Evolutionary conservation across 148 eudicot genomes (phyloP).

Genomic region (Heliosperma pusillum): DNA sequence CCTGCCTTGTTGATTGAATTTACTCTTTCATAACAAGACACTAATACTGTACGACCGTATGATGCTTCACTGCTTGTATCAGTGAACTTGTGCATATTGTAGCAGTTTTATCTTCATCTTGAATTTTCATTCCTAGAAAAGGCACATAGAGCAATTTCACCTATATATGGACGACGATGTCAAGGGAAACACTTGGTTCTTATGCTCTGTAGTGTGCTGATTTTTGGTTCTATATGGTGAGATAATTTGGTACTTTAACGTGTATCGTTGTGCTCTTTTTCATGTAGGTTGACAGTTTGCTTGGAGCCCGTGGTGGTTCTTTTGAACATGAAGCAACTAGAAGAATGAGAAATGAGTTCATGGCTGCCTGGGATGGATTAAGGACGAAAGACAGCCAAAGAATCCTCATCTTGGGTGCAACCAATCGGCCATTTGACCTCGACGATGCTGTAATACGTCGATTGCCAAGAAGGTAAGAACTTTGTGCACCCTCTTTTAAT

Average conservation of each 20-base stretch:
- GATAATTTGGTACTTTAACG: background rate
- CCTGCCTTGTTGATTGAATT: background rate
- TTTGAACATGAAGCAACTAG: slow-evolving; percentile 98
- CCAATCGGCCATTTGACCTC: slow-evolving; percentile 98
- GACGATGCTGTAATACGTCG: slow-evolving; percentile 99
- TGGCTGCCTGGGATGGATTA: slow-evolving; percentile 99
- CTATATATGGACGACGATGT: too few species aligned
- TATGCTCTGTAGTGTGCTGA: background rate
- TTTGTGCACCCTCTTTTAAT: background rate
- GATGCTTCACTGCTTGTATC: background rate
- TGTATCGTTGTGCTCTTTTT: background rate
- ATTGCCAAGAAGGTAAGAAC: slow-evolving; percentile 72
- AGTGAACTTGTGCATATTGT: background rate
- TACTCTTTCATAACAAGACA: background rate
- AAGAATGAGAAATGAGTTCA: slow-evolving; percentile 97
- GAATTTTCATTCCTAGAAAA: too few species aligned
- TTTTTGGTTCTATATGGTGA: background rate
- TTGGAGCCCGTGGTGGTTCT: slow-evolving; percentile 98
- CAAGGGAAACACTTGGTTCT: background rate
- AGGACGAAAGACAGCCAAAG: slow-evolving; percentile 91
- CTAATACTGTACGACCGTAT: background rate
- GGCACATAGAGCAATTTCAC: too few species aligned
- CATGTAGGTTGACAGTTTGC: slow-evolving; percentile 90
- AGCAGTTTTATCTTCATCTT: background rate
- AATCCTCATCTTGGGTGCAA: slow-evolving; percentile 95